These are phyloP conservation scores for Yarrowia deformans DNA, from an alignment of 805 yeast species.

Conservation along the genomic window DNA sequence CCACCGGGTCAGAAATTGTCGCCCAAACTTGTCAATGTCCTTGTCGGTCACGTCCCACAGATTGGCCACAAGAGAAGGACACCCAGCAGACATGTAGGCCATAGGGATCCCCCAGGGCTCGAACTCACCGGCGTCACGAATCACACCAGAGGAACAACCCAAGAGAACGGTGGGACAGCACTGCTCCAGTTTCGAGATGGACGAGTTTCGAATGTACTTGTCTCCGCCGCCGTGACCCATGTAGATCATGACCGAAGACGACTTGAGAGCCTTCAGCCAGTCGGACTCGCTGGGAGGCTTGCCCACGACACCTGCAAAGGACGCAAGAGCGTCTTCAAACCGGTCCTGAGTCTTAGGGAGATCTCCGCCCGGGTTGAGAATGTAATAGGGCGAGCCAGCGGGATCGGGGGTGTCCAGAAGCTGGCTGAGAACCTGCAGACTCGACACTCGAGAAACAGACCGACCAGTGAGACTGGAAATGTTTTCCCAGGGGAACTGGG, in stretches of 20 bases:
- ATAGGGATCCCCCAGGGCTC: slow-evolving; percentile 80
- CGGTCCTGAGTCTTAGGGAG: slow-evolving; percentile 66
- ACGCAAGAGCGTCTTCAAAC: slow-evolving; percentile 58
- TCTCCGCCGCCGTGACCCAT: slow-evolving; percentile 99
- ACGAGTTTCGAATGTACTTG: slow-evolving; percentile 67
- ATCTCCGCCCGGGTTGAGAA: slow-evolving; percentile 86
- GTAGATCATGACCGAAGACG: slow-evolving; percentile 67
- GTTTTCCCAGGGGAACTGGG: slow-evolving; percentile 91
- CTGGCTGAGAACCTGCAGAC: slow-evolving; percentile 56
- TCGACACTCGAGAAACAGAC: slow-evolving; percentile 80
- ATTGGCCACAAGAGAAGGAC: slow-evolving; percentile 83
- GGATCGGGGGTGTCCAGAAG: slow-evolving; percentile 51
- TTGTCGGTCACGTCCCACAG: slow-evolving; percentile 98
- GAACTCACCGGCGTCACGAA: slow-evolving; percentile 63
- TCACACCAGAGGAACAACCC: slow-evolving; percentile 89
- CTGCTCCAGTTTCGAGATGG: slow-evolving; percentile 56
- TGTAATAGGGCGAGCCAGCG: slow-evolving; percentile 53
- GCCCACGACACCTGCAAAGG: slow-evolving; percentile 52
- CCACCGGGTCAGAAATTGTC: slow-evolving; percentile 67
- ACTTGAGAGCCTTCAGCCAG: slow-evolving; percentile 55
- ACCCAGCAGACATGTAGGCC: slow-evolving; percentile 79
- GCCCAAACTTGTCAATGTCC: slow-evolving; percentile 84
- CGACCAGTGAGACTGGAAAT: slow-evolving; percentile 60
- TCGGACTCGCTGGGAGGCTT: slow-evolving; percentile 64
- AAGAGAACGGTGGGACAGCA: slow-evolving; percentile 61